A percentile compares a stretch with the other conserved stretches of the same genome.
Conservation (phyloP, 2,329 filamentous ascomycete species). For the Aureobasidium sp. region DNA sequence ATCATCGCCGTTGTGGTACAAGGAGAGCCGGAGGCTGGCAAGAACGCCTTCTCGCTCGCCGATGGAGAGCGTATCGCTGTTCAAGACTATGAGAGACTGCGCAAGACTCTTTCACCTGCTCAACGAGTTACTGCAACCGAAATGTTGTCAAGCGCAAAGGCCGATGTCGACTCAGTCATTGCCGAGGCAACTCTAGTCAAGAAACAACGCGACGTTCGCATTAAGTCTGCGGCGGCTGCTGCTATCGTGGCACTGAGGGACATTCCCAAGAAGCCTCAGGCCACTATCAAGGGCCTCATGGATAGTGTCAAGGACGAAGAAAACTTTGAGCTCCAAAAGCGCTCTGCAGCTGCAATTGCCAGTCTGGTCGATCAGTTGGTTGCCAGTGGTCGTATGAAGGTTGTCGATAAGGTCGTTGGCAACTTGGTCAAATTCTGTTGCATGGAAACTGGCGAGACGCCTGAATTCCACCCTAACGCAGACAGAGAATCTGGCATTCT, state of each 20-base stretch:
- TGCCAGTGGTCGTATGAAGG: slow-evolving; percentile 65
- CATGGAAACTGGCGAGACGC: slow-evolving; percentile 94
- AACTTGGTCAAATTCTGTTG: slow-evolving; percentile 97
- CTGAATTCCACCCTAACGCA: slow-evolving; percentile 82
- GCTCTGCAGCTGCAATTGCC: slow-evolving; percentile 78
- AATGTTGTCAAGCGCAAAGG: slow-evolving; percentile 67
- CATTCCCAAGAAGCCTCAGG: slow-evolving; percentile 86
- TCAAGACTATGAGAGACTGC: slow-evolving; percentile 79
- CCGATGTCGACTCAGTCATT: slow-evolving; percentile 62
- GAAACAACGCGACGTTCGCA: slow-evolving; percentile 71
- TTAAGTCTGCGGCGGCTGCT: slow-evolving; percentile 77
- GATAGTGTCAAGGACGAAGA: slow-evolving; percentile 96
- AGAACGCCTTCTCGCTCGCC: slow-evolving; percentile 79
- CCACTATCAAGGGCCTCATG: slow-evolving; percentile 95
- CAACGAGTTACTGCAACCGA: slow-evolving; percentile 77
- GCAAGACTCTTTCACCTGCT: slow-evolving; percentile 79
- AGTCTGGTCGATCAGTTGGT: slow-evolving; percentile 81
- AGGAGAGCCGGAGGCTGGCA: slow-evolving; percentile 83
- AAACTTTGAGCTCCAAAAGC: slow-evolving; percentile 75
- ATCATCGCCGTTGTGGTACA: slow-evolving; percentile 84
- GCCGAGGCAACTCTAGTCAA: slow-evolving; percentile 73
- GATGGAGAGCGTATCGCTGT: slow-evolving; percentile 82
- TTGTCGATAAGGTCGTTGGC: slow-evolving; percentile 90
- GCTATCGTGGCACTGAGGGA: slow-evolving; percentile 80
- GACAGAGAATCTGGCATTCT: slow-evolving; percentile 70